Evolutionary conservation across 495 filamentous ascomycete species (phyloP).

Genomic region (Extremus antarcticus): DNA sequence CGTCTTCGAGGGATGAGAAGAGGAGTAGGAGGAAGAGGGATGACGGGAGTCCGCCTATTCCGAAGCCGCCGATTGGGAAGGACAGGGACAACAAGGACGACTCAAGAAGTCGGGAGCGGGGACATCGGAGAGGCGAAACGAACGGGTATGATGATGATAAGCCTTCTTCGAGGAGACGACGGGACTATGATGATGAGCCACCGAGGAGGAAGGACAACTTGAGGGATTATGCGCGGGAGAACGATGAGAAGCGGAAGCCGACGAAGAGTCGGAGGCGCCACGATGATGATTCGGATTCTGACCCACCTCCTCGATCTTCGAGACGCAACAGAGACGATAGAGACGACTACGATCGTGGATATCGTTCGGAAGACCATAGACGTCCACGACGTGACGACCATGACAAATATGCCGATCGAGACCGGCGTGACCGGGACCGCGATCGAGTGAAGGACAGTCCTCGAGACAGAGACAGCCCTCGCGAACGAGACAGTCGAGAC

Average conservation of each 20-base stretch:
- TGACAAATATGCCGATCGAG: background rate
- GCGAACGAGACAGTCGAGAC: background rate
- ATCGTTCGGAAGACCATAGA: slow-evolving; percentile 2
- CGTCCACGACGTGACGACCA: background rate
- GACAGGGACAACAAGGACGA: background rate
- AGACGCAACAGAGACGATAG: background rate
- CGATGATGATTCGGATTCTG: slow-evolving; percentile 6
- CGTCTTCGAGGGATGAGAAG: background rate
- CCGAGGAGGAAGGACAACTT: slow-evolving; percentile 4
- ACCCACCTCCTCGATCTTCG: background rate
- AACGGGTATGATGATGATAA: background rate
- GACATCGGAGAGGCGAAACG: background rate
- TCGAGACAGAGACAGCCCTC: background rate
- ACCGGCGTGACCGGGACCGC: background rate
- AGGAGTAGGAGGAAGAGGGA: background rate
- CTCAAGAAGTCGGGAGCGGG: background rate
- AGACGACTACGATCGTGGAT: slow-evolving; percentile 7
- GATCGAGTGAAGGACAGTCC: background rate
- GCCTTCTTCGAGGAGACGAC: background rate
- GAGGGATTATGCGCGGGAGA: slow-evolving; percentile 8
- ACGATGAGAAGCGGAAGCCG: slow-evolving; percentile 2
- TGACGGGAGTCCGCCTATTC: background rate
- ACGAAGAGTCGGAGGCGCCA: background rate
- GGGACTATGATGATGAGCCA: background rate
- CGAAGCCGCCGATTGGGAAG: background rate